phyloP scores from a whole-genome alignment of 768 basidiomycete species.

The Brasilioporus rufonigricans region DNA sequence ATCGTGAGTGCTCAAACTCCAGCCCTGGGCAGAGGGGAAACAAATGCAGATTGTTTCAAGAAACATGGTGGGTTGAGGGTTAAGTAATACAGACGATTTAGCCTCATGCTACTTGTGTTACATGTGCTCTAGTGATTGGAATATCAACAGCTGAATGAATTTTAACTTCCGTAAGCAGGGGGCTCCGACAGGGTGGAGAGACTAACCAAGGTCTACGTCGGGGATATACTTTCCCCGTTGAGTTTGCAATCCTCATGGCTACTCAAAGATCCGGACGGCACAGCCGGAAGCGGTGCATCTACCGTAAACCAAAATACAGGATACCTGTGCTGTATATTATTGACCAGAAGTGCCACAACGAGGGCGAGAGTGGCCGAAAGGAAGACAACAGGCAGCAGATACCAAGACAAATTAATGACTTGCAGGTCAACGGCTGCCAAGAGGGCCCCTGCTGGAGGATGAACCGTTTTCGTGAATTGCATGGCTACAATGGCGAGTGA shows the following conservation, averaged over 20 bases:
- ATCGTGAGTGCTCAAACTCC: conserved; percentile 2
- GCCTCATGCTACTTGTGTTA: conserved; percentile 12
- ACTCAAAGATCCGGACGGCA: background rate
- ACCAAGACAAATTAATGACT: conserved; percentile 47
- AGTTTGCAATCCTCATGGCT: background rate
- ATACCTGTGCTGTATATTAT: conserved; percentile 51
- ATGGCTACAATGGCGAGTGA: conserved; percentile 44
- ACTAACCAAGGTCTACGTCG: conserved; percentile 7
- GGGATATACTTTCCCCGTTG: background rate
- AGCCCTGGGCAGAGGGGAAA: conserved; percentile 33
- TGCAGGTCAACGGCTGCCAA: conserved; percentile 44
- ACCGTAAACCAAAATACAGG: conserved; percentile 44
- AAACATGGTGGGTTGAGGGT: conserved; percentile 30
- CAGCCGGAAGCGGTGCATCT: background rate
- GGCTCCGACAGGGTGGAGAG: background rate
- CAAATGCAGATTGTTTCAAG: conserved; percentile 4
- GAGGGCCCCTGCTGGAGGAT: conserved; percentile 57
- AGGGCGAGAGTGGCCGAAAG: conserved; percentile 46
- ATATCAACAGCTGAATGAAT: background rate
- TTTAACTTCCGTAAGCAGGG: conserved; percentile 3
- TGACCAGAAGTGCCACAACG: conserved; percentile 43
- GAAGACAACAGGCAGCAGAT: conserved; percentile 51
- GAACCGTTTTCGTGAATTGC: conserved; percentile 51
- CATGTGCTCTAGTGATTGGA: background rate
- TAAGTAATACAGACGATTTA: conserved; percentile 4